Percentiles rank a stretch among this genome's conserved stretches.
These are phyloP conservation scores for Coniochaeta pulveracea DNA, from an alignment of 2,329 filamentous ascomycete species.

Conservation along the genomic window DNA sequence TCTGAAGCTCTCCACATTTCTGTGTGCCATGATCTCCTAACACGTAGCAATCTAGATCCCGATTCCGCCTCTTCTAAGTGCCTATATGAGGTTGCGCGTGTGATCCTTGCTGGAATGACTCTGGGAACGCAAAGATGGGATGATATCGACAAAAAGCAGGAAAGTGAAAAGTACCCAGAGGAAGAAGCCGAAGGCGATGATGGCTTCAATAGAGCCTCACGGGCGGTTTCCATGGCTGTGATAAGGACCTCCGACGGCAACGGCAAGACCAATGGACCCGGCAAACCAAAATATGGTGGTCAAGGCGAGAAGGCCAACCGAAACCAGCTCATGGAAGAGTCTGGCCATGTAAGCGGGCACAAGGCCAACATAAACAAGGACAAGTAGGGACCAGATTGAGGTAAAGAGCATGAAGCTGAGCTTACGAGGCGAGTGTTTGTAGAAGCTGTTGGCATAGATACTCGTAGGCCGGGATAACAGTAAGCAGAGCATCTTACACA, in stretches of 20 bases:
- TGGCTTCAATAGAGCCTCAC: slow-evolving; percentile 52
- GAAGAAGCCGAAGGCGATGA: slow-evolving; percentile 55
- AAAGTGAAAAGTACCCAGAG: slow-evolving; percentile 42
- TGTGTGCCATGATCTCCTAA: no score
- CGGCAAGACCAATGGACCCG: slow-evolving; percentile 68
- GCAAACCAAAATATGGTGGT: slow-evolving; percentile 88
- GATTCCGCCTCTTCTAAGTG: no score
- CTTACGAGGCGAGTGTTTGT: slow-evolving; percentile 33
- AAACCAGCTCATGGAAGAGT: slow-evolving; percentile 51
- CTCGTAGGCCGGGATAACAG: slow-evolving; percentile 53
- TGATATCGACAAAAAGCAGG: slow-evolving; percentile 32
- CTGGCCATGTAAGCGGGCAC: slow-evolving; percentile 51
- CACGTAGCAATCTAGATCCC: no score
- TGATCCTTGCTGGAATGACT: slow-evolving; percentile 20
- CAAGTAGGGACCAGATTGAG: slow-evolving; percentile 63
- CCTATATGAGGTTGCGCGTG: no score
- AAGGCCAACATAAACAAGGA: slow-evolving; percentile 59
- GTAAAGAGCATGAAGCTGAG: slow-evolving; percentile 74
- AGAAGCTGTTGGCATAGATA: slow-evolving; percentile 28
- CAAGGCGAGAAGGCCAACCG: slow-evolving; percentile 56
- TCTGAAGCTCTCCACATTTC: no score
- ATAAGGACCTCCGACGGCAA: slow-evolving; percentile 43
- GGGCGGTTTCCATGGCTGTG: slow-evolving; percentile 38
- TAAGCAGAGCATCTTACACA: background rate
- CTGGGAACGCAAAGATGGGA: slow-evolving; percentile 30